These are phyloP conservation scores for Boletus eberwhitei DNA, from an alignment of 768 basidiomycete species.

Conservation along the genomic window DNA sequence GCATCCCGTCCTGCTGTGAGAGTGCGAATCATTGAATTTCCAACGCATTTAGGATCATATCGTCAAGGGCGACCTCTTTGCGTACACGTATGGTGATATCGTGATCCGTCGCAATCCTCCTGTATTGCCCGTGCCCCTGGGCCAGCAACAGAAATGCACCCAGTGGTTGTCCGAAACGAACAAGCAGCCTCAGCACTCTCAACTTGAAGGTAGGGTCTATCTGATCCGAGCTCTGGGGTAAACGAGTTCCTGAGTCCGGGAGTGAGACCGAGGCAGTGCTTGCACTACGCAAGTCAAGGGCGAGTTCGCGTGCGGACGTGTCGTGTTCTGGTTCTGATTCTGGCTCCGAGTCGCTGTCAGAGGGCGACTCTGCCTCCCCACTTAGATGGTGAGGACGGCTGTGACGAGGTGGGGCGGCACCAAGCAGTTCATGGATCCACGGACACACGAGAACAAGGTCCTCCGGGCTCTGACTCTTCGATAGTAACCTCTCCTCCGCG, in stretches of 20 bases:
- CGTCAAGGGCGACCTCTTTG: background rate
- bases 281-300: background rate
- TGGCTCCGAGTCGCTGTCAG: background rate
- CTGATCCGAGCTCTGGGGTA: background rate
- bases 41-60: slow-evolving; percentile 7
- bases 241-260: background rate
- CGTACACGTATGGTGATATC: slow-evolving; percentile 11
- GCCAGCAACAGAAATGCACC: slow-evolving; percentile 14
- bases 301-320: background rate
- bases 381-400: background rate
- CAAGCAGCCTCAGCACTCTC: background rate
- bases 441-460: slow-evolving; percentile 16
- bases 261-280: background rate
- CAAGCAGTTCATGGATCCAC: slow-evolving; percentile 18
- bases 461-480: background rate
- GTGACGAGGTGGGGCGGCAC: background rate
- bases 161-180: slow-evolving; percentile 13
- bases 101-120: slow-evolving; percentile 12
- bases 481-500: background rate
- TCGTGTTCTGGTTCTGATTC: background rate
- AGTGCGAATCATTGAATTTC: background rate
- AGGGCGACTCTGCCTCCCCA: background rate
- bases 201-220: background rate
- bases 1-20: too few relatives aligned
- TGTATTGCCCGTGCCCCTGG: slow-evolving; percentile 5